Percentiles rank a stretch among this genome's conserved stretches.
These are phyloP conservation scores for Xylariaceae sp. DNA, from an alignment of 2,329 filamentous ascomycete genomes.

Conservation along the genomic window DNA sequence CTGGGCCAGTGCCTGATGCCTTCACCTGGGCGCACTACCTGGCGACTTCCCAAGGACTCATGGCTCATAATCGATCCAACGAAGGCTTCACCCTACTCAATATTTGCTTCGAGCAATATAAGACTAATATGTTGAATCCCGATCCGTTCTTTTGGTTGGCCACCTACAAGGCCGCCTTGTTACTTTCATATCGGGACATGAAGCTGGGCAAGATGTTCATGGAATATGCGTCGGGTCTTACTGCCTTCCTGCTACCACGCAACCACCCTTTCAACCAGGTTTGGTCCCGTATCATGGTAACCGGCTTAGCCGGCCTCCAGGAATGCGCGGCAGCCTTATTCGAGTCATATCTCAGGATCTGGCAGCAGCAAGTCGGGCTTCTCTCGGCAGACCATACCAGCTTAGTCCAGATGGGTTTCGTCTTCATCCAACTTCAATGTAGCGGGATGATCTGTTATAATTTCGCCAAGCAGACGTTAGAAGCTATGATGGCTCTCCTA, in stretches of 20 bases:
- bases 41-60: constrained; percentile 27
- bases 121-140: constrained; percentile 23
- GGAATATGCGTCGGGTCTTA: constrained; percentile 26
- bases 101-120: constrained; percentile 29
- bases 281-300: constrained; percentile 27
- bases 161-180: constrained; percentile 28
- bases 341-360: constrained; percentile 26
- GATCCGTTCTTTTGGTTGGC: constrained; percentile 30
- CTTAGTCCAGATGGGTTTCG: constrained; percentile 27
- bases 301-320: constrained; percentile 24
- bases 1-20: constrained; percentile 24
- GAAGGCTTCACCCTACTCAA: constrained; percentile 27
- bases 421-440: constrained; percentile 28
- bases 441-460: constrained; percentile 24
- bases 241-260: constrained; percentile 21
- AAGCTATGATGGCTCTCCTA: constrained; percentile 18
- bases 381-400: constrained; percentile 19
- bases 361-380: constrained; percentile 22
- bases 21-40: constrained; percentile 30
- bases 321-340: constrained; percentile 25
- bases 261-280: constrained; percentile 27
- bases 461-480: constrained; percentile 22
- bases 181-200: constrained; percentile 23
- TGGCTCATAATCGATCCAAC: constrained; percentile 25
- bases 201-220: constrained; percentile 26